Percentiles rank a stretch among this genome's conserved stretches.
Conservation (phyloP, 495 filamentous ascomycete species). For the Friedmanniomyces simplex region DNA sequence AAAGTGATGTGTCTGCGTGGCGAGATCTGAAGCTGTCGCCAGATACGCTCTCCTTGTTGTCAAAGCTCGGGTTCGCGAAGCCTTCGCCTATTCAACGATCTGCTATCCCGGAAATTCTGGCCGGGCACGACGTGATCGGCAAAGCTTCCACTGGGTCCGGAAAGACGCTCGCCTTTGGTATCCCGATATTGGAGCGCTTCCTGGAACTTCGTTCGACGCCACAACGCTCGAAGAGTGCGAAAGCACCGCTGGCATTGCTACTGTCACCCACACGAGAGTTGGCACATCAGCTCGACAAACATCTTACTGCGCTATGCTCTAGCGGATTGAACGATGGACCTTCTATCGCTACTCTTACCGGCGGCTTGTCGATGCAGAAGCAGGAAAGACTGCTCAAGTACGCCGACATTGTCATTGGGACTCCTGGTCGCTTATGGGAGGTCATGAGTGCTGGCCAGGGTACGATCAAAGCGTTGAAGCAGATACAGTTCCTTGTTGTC, state of each 20-base stretch:
- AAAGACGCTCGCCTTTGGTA: constrained; percentile 74
- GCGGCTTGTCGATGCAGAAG: constrained; percentile 84
- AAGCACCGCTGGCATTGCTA: constrained; percentile 67
- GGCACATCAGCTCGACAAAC: constrained; percentile 77
- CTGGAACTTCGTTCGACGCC: constrained; percentile 32
- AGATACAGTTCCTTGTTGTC: constrained; percentile 72
- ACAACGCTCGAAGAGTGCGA: constrained; percentile 14
- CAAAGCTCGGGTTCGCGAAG: constrained; percentile 63
- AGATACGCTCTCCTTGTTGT: constrained; percentile 57
- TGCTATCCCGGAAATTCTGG: constrained; percentile 66
- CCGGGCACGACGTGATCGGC: constrained; percentile 66
- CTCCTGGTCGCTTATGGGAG: constrained; percentile 90
- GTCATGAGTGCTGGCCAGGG: constrained; percentile 61
- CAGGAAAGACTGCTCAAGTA: constrained; percentile 66
- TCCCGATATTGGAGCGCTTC: constrained; percentile 64
- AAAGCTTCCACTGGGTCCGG: constrained; percentile 77
- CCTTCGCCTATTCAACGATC: constrained; percentile 70
- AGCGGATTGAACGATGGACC: constrained; percentile 47
- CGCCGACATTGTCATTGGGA: constrained; percentile 84
- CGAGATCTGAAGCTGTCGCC: constrained; percentile 56
- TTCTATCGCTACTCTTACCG: constrained; percentile 72
- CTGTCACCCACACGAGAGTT: constrained; percentile 87
- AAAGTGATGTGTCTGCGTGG: constrained; percentile 63
- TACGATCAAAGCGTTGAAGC: constrained; percentile 51
- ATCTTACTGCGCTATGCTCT: constrained; percentile 61